Evolutionary conservation across 2,329 filamentous ascomycete species (phyloP).

Genomic region (Fusarium floridanum): DNA sequence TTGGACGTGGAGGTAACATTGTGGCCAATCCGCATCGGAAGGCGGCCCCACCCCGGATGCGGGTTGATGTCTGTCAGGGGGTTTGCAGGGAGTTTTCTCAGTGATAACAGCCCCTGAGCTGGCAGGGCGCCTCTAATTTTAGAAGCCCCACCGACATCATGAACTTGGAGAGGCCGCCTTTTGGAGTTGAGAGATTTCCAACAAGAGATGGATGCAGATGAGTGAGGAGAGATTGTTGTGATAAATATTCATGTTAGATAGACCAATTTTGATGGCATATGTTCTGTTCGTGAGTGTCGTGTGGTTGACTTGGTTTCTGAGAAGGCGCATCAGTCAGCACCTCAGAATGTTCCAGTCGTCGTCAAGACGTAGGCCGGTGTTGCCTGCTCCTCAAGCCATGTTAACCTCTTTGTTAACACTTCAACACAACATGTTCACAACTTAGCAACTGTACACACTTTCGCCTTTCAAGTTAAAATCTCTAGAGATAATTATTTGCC

Average conservation of each 20-base stretch:
- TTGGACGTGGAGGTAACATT: conserved; percentile 21
- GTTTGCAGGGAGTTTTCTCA: conserved; percentile 15
- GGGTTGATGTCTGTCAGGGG: conserved; percentile 35
- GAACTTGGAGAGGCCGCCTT: conserved; percentile 18
- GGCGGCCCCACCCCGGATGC: conserved; percentile 19
- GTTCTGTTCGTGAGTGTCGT: not conserved
- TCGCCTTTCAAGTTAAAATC: not conserved
- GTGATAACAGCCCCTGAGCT: conserved; percentile 31
- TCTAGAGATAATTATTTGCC: not conserved
- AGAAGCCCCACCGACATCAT: conserved; percentile 39
- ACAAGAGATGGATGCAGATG: not conserved
- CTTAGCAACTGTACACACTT: not conserved
- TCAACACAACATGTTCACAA: not conserved
- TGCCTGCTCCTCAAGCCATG: conserved; percentile 32
- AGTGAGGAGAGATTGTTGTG: not conserved
- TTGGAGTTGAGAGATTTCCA: not conserved
- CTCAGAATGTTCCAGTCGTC: conserved; percentile 43
- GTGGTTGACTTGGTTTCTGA: not conserved
- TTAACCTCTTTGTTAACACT: not conserved
- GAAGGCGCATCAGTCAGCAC: conserved; percentile 17
- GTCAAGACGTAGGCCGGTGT: conserved; percentile 40
- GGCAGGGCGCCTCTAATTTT: conserved; percentile 39
- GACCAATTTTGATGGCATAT: not conserved
- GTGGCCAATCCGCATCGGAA: conserved; percentile 38
- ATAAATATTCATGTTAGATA: not conserved